These are phyloP conservation scores for Trichaptum fuscoviolaceum DNA, from an alignment of 768 basidiomycete genomes.

Conservation along the genomic window DNA sequence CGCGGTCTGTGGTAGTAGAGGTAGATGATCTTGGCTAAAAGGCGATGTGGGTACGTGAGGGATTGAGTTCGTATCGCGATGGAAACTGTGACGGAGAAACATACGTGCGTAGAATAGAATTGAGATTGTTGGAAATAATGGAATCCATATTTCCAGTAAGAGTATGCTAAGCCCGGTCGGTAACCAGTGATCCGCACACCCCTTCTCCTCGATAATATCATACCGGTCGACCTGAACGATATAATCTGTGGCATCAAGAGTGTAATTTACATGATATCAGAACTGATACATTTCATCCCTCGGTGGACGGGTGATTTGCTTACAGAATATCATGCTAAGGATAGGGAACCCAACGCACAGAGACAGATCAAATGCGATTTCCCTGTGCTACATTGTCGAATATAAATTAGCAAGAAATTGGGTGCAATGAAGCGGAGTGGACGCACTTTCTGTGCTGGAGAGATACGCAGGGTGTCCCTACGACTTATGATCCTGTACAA, in stretches of 20 bases:
- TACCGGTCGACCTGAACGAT: slow-evolving; percentile 3
- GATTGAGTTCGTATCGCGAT: neutral
- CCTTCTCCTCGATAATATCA: slow-evolving; percentile 3
- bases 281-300: neutral
- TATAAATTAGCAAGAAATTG: neutral
- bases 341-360: neutral
- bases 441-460: neutral
- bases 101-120: neutral
- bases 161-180: neutral
- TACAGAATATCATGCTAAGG: neutral
- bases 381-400: neutral
- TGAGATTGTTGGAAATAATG: neutral
- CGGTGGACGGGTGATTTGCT: neutral
- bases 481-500: neutral
- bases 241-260: neutral
- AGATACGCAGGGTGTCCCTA: neutral
- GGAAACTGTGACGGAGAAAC: neutral
- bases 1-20: neutral
- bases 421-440: neutral
- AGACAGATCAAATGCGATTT: neutral
- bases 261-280: neutral
- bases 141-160: neutral
- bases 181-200: neutral
- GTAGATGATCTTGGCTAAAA: neutral
- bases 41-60: no score